Evolutionary conservation across 2,329 filamentous ascomycete species (phyloP).

Genomic region (Scorias spongiosa): DNA sequence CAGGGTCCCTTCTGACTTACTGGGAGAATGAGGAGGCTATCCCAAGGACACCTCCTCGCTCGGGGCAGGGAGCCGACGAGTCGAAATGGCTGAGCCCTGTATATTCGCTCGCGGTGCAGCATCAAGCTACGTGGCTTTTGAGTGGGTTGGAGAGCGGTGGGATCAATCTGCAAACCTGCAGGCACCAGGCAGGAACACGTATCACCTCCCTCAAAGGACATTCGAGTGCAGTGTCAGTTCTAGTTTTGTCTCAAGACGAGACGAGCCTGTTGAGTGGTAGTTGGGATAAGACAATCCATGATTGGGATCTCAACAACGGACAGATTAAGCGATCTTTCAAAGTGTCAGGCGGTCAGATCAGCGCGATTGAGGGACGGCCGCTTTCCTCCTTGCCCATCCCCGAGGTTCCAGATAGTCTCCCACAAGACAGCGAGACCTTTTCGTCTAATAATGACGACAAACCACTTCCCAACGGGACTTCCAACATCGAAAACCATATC

Average conservation of each 20-base stretch:
- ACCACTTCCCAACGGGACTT: constrained; percentile 40
- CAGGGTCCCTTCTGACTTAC: constrained; percentile 85
- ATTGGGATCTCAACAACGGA: constrained; percentile 90
- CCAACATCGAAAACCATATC: constrained; percentile 22
- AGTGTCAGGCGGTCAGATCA: constrained; percentile 69
- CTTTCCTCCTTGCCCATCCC: constrained; percentile 62
- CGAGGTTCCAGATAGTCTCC: constrained; percentile 51
- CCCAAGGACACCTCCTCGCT: constrained; percentile 15
- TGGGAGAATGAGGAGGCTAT: constrained; percentile 84
- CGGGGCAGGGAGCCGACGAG: constrained; percentile 33
- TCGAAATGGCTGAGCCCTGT: constrained; percentile 53
- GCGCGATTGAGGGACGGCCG: constrained; percentile 72
- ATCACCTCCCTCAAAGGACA: constrained; percentile 71
- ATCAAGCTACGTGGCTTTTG: constrained; percentile 77
- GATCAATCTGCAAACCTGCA: constrained; percentile 85
- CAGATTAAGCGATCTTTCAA: constrained; percentile 60
- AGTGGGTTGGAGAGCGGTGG: constrained; percentile 80
- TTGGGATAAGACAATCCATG: constrained; percentile 88
- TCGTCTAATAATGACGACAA: constrained; percentile 55
- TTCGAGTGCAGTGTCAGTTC: constrained; percentile 78
- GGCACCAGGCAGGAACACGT: constrained; percentile 86
- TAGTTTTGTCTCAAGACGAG: constrained; percentile 72
- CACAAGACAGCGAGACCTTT: constrained; percentile 50
- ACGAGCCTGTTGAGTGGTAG: constrained; percentile 76
- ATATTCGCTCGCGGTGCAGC: constrained; percentile 84